These are phyloP conservation scores for Solanum chilense DNA, from an alignment of 257 asterid genomes.

Conservation along the genomic window DNA sequence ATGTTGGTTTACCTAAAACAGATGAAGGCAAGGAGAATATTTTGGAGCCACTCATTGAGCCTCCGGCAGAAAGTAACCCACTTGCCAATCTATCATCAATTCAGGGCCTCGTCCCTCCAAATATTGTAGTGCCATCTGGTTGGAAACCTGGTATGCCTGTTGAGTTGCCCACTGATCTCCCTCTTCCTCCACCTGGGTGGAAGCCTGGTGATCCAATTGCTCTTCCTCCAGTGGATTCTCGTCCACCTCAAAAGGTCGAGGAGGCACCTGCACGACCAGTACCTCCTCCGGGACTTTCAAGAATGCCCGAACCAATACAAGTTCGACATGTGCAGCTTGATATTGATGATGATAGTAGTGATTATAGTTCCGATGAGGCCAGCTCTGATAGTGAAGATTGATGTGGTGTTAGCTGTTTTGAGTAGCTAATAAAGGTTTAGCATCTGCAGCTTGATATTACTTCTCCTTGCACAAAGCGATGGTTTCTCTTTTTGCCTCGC, in stretches of 20 bases:
- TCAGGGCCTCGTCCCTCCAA: slow-evolving; percentile 50
- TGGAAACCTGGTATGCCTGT: slow-evolving; percentile 99
- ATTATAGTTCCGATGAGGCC: slow-evolving; percentile 54
- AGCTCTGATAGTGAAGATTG: slow-evolving; percentile 80
- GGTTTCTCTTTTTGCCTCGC: neutral
- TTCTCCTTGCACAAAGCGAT: slow-evolving; percentile 8
- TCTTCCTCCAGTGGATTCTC: slow-evolving; percentile 61
- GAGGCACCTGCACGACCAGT: slow-evolving; percentile 38
- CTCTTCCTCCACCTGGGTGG: slow-evolving; percentile 91
- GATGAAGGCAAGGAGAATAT: slow-evolving; percentile 49
- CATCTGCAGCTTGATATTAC: slow-evolving; percentile 75
- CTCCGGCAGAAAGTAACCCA: slow-evolving; percentile 23
- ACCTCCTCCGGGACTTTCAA: slow-evolving; percentile 37
- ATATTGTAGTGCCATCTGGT: slow-evolving; percentile 65
- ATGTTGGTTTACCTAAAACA: slow-evolving; percentile 63
- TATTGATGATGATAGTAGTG: slow-evolving; percentile 71
- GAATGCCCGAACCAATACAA: slow-evolving; percentile 69
- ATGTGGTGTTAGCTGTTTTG: neutral
- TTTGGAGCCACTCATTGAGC: slow-evolving; percentile 52
- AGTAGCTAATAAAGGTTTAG: slow-evolving; percentile 55
- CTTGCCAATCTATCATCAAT: slow-evolving; percentile 24
- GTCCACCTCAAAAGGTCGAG: slow-evolving; percentile 42
- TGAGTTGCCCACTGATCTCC: slow-evolving; percentile 66
- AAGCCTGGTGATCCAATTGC: slow-evolving; percentile 84
- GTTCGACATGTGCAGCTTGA: slow-evolving; percentile 95